A percentile compares a stretch with the other conserved stretches of the same genome.
These are phyloP conservation scores for Croton laevigatus DNA, from an alignment of 441 rosid species.

Conservation along the genomic window DNA sequence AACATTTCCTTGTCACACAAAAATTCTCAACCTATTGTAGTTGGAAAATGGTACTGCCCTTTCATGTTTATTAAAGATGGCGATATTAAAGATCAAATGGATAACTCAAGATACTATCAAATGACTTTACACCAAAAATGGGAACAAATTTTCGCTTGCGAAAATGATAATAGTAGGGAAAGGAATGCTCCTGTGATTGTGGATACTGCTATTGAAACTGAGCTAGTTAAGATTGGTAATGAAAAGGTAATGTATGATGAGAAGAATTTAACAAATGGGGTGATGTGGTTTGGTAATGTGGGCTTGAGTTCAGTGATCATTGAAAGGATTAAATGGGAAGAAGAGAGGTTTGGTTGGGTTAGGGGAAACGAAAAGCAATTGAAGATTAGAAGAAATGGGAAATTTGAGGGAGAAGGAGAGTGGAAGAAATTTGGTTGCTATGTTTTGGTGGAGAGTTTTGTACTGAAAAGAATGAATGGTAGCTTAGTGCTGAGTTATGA, in stretches of 20 bases:
- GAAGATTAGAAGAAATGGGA: conserved; percentile 28
- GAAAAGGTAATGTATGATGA: not conserved
- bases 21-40: conserved; percentile 20
- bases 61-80: conserved; percentile 50
- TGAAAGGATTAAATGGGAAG: conserved; percentile 54
- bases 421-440: conserved; percentile 38
- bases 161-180: conserved; percentile 18
- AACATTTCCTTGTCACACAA: conserved; percentile 19
- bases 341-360: conserved; percentile 39
- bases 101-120: conserved; percentile 32
- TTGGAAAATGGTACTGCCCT: conserved; percentile 58
- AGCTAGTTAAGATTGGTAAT: conserved; percentile 27
- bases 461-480: conserved; percentile 41
- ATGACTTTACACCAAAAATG: conserved; percentile 54
- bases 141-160: conserved; percentile 36
- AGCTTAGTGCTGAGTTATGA: conserved; percentile 30
- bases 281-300: conserved; percentile 34
- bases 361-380: conserved; percentile 8
- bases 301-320: conserved; percentile 38
- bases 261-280: conserved; percentile 26
- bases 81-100: conserved; percentile 27
- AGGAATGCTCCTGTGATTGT: conserved; percentile 18
- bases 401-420: conserved; percentile 14
- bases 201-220: conserved; percentile 30
- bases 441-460: conserved; percentile 39